phyloP scores from a whole-genome alignment of 352 stramenopile genomes.

The Phytopythium kandeliae region DNA sequence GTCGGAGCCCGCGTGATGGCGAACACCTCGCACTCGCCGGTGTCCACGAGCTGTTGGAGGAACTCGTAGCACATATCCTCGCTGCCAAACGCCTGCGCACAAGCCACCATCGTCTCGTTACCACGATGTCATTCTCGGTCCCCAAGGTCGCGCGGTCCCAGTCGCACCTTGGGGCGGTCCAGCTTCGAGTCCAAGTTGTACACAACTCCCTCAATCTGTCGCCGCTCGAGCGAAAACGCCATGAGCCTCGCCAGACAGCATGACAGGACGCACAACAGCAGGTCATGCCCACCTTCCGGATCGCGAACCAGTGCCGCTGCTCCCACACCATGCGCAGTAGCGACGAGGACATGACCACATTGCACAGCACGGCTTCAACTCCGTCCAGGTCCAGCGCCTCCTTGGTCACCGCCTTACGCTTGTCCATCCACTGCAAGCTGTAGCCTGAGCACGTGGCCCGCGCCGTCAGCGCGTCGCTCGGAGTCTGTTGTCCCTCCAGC shows the following conservation, averaged over 20 bases:
- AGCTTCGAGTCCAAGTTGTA: conserved; percentile 83
- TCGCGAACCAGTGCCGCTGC: conserved; percentile 75
- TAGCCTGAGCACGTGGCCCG: conserved; percentile 24
- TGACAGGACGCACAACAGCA: not conserved
- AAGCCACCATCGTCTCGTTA: not conserved
- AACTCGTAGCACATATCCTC: conserved; percentile 45
- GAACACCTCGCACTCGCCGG: conserved; percentile 72
- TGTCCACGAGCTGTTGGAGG: conserved; percentile 60
- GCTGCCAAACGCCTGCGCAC: conserved; percentile 33
- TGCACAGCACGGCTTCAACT: conserved; percentile 57
- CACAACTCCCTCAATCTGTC: conserved; percentile 42
- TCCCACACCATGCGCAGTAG: conserved; percentile 49
- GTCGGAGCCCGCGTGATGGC: conserved; percentile 19
- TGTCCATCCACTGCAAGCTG: conserved; percentile 65
- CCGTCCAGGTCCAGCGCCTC: conserved; percentile 40
- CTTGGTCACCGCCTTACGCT: conserved; percentile 33
- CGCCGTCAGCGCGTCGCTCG: not conserved
- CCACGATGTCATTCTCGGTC: conserved; percentile 2
- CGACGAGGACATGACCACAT: conserved; percentile 40
- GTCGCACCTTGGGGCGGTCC: conserved; percentile 31
- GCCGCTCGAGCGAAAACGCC: not conserved
- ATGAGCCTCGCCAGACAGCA: not conserved
- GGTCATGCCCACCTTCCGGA: conserved; percentile 39
- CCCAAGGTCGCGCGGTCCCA: too few species aligned
- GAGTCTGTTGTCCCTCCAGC: too few species aligned